Conservation (phyloP, 371 early-diverging fungal genomes). For the Basidiobolus meristosporus region DNA sequence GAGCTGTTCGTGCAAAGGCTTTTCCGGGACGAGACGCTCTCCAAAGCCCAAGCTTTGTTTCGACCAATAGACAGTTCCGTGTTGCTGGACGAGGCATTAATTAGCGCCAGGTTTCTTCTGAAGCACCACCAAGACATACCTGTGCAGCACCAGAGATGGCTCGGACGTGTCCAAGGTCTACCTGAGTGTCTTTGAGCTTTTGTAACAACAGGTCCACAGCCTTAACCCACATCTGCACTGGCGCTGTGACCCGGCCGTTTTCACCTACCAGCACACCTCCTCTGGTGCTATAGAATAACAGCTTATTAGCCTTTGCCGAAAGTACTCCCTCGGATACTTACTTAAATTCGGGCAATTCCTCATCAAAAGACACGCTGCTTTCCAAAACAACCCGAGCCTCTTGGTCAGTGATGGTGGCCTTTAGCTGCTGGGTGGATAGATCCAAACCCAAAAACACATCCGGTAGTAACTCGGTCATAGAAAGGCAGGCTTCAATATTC, state of each 20-base stretch:
- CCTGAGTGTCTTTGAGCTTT: slow-evolving; percentile 9
- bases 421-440: slow-evolving; percentile 61
- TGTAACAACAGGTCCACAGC: slow-evolving; percentile 41
- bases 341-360: slow-evolving; percentile 28
- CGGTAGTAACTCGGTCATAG: no score
- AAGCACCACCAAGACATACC: slow-evolving; percentile 9
- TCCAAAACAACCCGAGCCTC: slow-evolving; percentile 14
- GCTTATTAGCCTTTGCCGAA: not conserved
- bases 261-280: slow-evolving; percentile 7
- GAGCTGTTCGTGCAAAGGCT: slow-evolving; percentile 25
- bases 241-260: slow-evolving; percentile 26
- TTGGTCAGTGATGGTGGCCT: slow-evolving; percentile 30
- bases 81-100: slow-evolving; percentile 27
- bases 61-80: slow-evolving; percentile 67
- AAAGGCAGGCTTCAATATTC: no score
- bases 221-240: slow-evolving; percentile 63
- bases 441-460: slow-evolving; percentile 30
- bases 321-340: not conserved
- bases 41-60: slow-evolving; percentile 17
- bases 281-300: slow-evolving; percentile 1
- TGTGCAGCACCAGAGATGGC: slow-evolving; percentile 56
- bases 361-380: slow-evolving; percentile 27
- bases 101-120: not conserved
- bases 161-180: slow-evolving; percentile 14
- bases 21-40: slow-evolving; percentile 7